phyloP scores from a whole-genome alignment of 805 yeast species.

The Saccharomycopsis lassenensis region DNA sequence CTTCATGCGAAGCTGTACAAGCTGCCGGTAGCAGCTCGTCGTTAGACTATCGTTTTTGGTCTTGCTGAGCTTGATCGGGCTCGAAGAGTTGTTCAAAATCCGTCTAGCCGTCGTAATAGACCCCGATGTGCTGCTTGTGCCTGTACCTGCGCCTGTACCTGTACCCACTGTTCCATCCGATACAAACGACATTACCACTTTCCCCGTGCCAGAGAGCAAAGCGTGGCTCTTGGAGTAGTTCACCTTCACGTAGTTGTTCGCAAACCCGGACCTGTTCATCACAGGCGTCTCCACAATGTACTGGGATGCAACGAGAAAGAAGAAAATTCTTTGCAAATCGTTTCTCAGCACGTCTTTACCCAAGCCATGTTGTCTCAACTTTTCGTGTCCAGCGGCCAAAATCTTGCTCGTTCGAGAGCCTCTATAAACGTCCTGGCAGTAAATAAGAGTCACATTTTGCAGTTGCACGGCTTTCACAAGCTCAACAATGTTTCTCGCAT shows the following conservation, averaged over 20 bases:
- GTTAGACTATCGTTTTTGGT: slow-evolving; percentile 19
- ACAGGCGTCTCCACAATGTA: slow-evolving; percentile 61
- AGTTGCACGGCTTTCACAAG: slow-evolving; percentile 47
- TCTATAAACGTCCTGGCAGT: slow-evolving; percentile 73
- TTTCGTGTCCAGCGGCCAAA: slow-evolving; percentile 49
- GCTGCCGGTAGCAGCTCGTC: slow-evolving; percentile 23
- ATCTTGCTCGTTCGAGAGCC: slow-evolving; percentile 62
- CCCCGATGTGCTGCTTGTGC: background rate
- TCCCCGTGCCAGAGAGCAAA: slow-evolving; percentile 34
- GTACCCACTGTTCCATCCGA: background rate
- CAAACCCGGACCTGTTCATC: slow-evolving; percentile 68
- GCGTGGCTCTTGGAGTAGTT: slow-evolving; percentile 43
- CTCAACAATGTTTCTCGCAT: slow-evolving; percentile 46
- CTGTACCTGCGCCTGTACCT: background rate
- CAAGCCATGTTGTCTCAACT: slow-evolving; percentile 51
- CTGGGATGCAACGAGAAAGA: slow-evolving; percentile 57
- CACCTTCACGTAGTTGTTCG: slow-evolving; percentile 57
- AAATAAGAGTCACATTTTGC: slow-evolving; percentile 59
- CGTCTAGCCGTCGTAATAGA: background rate
- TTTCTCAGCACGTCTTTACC: slow-evolving; percentile 57
- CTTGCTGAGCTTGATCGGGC: background rate
- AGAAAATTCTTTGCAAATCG: slow-evolving; percentile 74
- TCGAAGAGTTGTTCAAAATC: background rate
- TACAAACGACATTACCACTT: slow-evolving; percentile 32
- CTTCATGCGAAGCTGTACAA: slow-evolving; percentile 33